Conservation (phyloP, 441 rosid genomes). For the Mallotus japonicus region DNA sequence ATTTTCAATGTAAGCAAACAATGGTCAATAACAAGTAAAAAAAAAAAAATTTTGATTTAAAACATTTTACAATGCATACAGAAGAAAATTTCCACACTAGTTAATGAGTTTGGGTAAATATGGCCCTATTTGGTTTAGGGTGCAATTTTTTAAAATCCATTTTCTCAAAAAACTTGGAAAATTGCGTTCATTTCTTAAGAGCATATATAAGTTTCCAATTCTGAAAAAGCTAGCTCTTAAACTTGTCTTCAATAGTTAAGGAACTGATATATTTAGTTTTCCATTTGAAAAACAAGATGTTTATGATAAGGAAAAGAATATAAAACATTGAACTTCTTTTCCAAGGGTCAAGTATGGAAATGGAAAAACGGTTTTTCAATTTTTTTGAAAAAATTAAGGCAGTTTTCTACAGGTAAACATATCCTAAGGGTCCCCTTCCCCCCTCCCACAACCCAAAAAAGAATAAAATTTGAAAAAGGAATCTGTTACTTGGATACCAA, state of each 20-base stretch:
- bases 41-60: not conserved
- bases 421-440: not conserved
- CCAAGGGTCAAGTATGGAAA: not conserved
- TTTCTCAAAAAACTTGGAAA: not conserved
- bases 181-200: not conserved
- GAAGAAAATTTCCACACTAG: too few species aligned
- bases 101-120: not conserved
- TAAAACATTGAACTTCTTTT: not conserved
- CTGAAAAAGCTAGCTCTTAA: too few species aligned
- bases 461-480: not conserved
- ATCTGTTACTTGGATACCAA: not conserved
- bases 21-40: not conserved
- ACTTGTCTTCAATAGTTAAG: too few species aligned
- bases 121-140: too few species aligned
- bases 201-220: too few species aligned
- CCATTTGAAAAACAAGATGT: not conserved
- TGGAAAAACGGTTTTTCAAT: not conserved
- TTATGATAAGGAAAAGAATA: not conserved
- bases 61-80: not conserved
- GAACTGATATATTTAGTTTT: not conserved
- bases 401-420: not conserved
- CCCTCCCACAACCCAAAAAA: too few species aligned
- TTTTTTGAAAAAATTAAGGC: too few species aligned
- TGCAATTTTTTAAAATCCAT: too few species aligned
- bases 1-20: not conserved